A percentile compares a stretch with the other conserved stretches of the same genome.
Conservation (phyloP, 2,329 filamentous ascomycete genomes). For the Microcera coccophila region DNA sequence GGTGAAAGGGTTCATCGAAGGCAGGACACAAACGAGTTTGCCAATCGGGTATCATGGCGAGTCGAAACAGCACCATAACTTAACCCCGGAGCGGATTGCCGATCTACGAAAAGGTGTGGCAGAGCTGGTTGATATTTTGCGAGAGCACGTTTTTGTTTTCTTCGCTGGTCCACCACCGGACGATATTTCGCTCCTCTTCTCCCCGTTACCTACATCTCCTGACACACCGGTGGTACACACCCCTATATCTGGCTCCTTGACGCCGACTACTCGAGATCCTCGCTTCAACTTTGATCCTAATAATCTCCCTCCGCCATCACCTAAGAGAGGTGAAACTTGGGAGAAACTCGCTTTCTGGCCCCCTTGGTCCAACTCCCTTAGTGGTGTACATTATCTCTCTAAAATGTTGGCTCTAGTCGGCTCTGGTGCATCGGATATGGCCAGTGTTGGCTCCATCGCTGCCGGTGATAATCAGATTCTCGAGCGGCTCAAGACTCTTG, state of each 20-base stretch:
- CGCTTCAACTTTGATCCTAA: slow-evolving; percentile 76
- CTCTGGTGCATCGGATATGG: slow-evolving; percentile 83
- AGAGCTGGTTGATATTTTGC: slow-evolving; percentile 79
- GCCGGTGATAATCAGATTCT: slow-evolving; percentile 52
- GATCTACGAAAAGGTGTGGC: slow-evolving; percentile 73
- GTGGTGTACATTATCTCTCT: slow-evolving; percentile 84
- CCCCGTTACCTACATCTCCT: slow-evolving; percentile 70
- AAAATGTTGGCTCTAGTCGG: slow-evolving; percentile 79
- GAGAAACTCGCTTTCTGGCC: slow-evolving; percentile 97
- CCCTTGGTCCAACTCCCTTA: slow-evolving; percentile 84
- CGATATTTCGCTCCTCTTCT: slow-evolving; percentile 83
- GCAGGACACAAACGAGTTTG: slow-evolving; percentile 73
- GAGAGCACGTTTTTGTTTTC: slow-evolving; percentile 74
- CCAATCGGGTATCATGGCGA: slow-evolving; percentile 79
- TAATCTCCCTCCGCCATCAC: slow-evolving; percentile 72
- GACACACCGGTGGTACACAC: slow-evolving; percentile 43
- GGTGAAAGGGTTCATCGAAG: slow-evolving; percentile 83
- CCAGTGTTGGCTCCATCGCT: slow-evolving; percentile 64
- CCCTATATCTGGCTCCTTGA: slow-evolving; percentile 36
- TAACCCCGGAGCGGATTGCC: slow-evolving; percentile 65
- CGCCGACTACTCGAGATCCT: slow-evolving; percentile 61
- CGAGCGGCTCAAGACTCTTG: slow-evolving; percentile 71
- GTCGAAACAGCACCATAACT: slow-evolving; percentile 73
- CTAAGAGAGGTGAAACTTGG: slow-evolving; percentile 78
- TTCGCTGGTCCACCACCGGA: slow-evolving; percentile 87